Conservation (phyloP, 768 basidiomycete species). For the Favolaschia claudopus region DNA sequence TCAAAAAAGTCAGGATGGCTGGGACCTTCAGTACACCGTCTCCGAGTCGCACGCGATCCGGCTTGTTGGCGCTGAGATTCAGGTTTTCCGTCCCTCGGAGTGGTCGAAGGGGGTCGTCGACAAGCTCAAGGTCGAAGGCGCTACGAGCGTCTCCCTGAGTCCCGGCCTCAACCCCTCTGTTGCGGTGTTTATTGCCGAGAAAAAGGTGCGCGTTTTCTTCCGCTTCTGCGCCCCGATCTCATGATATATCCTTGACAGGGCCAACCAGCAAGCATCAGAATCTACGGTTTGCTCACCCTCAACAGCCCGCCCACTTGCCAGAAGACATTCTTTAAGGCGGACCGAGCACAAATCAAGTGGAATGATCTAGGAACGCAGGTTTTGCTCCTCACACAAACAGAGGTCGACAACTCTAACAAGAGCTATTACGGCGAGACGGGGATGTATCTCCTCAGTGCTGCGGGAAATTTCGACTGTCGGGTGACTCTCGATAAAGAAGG, state of each 20-base stretch:
- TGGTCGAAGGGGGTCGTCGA: constrained; percentile 83
- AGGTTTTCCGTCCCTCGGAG: constrained; percentile 82
- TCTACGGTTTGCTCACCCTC: constrained; percentile 77
- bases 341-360: constrained; percentile 95
- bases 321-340: constrained; percentile 96
- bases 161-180: constrained; percentile 87
- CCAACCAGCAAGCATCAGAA: constrained; percentile 85
- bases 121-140: constrained; percentile 84
- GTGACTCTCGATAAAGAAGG: constrained; percentile 94
- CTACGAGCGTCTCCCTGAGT: constrained; percentile 78
- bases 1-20: constrained; percentile 91
- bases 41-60: constrained; percentile 88
- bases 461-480: constrained; percentile 93
- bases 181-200: constrained; percentile 94
- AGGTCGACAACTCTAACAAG: constrained; percentile 96
- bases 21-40: constrained; percentile 92
- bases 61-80: constrained; percentile 81
- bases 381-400: constrained; percentile 91
- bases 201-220: constrained; percentile 65
- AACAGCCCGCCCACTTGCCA: constrained; percentile 72
- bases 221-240: background rate
- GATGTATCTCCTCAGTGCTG: constrained; percentile 89
- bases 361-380: constrained; percentile 93
- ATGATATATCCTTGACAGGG: constrained; percentile 55
- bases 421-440: constrained; percentile 99